phyloP scores from a whole-genome alignment of 1,284 basidiomycete genomes.

The Cutaneotrichosporon spelunceum region DNA sequence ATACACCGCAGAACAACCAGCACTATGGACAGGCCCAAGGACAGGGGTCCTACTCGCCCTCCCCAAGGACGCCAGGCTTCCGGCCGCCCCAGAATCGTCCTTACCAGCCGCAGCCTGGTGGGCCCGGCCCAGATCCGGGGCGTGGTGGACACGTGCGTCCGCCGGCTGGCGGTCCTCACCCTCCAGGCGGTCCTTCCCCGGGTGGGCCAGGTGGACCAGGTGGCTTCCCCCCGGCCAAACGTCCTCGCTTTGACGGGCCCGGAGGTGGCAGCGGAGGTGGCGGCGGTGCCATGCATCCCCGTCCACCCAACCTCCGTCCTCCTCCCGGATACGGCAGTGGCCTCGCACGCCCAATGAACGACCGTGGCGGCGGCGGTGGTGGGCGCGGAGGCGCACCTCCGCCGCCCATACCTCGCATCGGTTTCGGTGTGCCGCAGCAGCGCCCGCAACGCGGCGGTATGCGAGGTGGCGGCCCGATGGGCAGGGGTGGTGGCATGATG shows the following conservation, averaged over 20 bases:
- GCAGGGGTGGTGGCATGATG: conserved; percentile 17
- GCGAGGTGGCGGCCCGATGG: conserved; percentile 19
- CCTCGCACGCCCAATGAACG: conserved; percentile 33
- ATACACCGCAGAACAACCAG: conserved; percentile 26
- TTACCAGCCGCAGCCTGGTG: conserved; percentile 31
- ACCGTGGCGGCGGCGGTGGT: conserved; percentile 40
- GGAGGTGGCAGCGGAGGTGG: conserved; percentile 31
- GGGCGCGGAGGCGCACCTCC: conserved; percentile 21
- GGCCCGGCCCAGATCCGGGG: background rate
- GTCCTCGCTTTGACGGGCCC: conserved; percentile 76
- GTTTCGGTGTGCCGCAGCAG: conserved; percentile 48
- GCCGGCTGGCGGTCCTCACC: conserved; percentile 7
- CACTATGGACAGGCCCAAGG: conserved; percentile 17
- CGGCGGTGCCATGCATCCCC: conserved; percentile 35
- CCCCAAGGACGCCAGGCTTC: conserved; percentile 16
- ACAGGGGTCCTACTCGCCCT: conserved; percentile 15
- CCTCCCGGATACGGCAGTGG: conserved; percentile 15
- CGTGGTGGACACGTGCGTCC: conserved; percentile 9
- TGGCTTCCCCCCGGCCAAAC: conserved; percentile 58
- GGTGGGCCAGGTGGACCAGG: conserved; percentile 20
- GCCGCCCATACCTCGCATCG: conserved; percentile 19
- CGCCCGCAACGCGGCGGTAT: conserved; percentile 49
- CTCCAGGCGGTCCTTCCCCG: conserved; percentile 8
- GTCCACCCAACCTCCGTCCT: conserved; percentile 25
- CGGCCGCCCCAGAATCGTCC: conserved; percentile 25